Percentiles rank a stretch among this genome's conserved stretches.
Conservation (phyloP, 176 grass and related monocot genomes). For the Coix lacrymajobi region DNA sequence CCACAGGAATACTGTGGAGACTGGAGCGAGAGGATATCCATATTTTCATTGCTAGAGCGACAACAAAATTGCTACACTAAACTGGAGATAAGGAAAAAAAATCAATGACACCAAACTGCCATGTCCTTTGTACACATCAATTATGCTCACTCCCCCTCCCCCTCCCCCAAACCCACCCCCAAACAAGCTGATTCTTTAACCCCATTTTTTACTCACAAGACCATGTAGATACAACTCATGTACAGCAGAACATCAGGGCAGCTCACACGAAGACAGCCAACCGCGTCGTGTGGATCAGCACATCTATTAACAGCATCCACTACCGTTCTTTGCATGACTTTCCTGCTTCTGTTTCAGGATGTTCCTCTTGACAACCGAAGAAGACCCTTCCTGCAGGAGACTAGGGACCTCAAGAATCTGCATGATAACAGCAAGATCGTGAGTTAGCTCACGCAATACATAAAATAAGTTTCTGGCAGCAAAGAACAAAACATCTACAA, state of each 20-base stretch:
- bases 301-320: constrained; percentile 60
- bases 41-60: background rate
- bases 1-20: background rate
- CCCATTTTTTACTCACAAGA: constrained; percentile 32
- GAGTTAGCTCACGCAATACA: background rate
- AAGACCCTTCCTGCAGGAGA: constrained; percentile 78
- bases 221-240: constrained; percentile 50
- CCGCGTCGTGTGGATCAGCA: background rate
- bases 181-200: constrained; percentile 24
- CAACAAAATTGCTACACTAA: background rate
- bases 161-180: too few species aligned
- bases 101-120: background rate
- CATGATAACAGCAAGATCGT: background rate
- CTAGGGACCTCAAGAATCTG: constrained; percentile 92
- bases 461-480: background rate
- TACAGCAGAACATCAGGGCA: constrained; percentile 34
- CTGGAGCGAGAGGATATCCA: background rate
- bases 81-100: background rate
- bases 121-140: constrained; percentile 50
- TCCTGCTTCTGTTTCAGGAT: constrained; percentile 93
- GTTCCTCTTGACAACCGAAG: constrained; percentile 61
- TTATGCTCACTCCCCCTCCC: constrained; percentile 29
- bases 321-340: constrained; percentile 45
- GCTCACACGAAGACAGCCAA: background rate
- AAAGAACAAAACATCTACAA: background rate